Conservation (phyloP, 768 basidiomycete genomes). For the Calvatia gigantea region DNA sequence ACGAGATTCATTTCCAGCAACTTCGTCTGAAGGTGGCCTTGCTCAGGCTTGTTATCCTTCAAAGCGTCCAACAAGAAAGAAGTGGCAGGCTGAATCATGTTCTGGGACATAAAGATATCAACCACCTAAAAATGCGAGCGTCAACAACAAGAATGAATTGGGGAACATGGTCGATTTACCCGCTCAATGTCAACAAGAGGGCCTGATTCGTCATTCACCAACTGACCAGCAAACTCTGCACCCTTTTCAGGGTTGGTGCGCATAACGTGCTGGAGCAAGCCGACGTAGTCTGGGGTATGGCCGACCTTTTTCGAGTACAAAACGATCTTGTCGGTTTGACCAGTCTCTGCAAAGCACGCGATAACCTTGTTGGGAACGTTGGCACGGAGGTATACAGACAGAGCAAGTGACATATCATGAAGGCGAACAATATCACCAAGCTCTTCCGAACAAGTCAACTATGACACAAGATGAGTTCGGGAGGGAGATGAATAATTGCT, state of each 20-base stretch:
- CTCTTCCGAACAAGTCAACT: constrained; percentile 98
- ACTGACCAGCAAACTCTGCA: constrained; percentile 93
- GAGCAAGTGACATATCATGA: constrained; percentile 94
- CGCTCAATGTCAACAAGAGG: constrained; percentile 92
- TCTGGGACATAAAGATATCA: constrained; percentile 99
- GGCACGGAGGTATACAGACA: constrained; percentile 96
- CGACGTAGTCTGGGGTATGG: constrained; percentile 89
- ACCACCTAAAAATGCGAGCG: constrained; percentile 62
- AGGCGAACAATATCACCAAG: constrained; percentile 94
- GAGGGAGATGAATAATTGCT: neutral
- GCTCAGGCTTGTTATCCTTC: constrained; percentile 98
- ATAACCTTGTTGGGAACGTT: constrained; percentile 99
- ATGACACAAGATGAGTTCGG: constrained; percentile 2
- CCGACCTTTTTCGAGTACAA: constrained; percentile 97
- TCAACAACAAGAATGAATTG: constrained; percentile 6
- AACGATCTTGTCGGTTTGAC: constrained; percentile 97
- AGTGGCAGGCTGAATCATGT: constrained; percentile 99
- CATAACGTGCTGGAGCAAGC: constrained; percentile 93
- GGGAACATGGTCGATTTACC: constrained; percentile 36
- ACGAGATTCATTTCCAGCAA: constrained; percentile 97
- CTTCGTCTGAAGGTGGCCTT: constrained; percentile 92
- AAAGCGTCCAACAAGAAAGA: constrained; percentile 96
- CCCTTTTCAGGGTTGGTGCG: constrained; percentile 96
- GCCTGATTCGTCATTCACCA: constrained; percentile 91
- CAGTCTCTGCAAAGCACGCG: constrained; percentile 98